These are phyloP conservation scores for Starmerella roubikii DNA, from an alignment of 805 yeast genomes.

Conservation along the genomic window DNA sequence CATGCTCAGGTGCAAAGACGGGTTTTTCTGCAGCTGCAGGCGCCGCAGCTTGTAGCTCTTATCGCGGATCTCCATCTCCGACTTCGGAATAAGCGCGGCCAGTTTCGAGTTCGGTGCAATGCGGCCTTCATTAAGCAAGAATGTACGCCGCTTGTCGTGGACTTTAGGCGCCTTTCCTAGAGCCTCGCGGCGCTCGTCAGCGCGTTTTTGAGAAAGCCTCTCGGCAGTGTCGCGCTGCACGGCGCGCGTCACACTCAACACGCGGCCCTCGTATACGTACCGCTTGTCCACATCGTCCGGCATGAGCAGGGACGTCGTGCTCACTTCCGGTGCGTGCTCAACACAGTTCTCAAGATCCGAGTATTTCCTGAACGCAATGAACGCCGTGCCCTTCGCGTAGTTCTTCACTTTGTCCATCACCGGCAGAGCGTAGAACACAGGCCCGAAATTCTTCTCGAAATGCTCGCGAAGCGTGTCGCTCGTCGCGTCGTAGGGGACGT, in stretches of 20 bases:
- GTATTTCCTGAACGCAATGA: slow-evolving; percentile 64
- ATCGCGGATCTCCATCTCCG: slow-evolving; percentile 79
- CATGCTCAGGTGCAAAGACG: slow-evolving; percentile 80
- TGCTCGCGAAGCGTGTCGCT: slow-evolving; percentile 64
- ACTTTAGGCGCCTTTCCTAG: slow-evolving; percentile 71
- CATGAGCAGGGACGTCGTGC: slow-evolving; percentile 54
- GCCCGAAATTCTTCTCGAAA: slow-evolving; percentile 60
- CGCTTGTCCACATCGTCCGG: slow-evolving; percentile 81
- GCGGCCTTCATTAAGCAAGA: slow-evolving; percentile 85
- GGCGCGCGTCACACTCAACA: slow-evolving; percentile 68
- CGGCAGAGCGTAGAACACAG: slow-evolving; percentile 83
- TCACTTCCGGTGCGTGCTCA: slow-evolving; percentile 60
- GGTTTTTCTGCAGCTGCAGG: slow-evolving; percentile 80
- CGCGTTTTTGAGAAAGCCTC: slow-evolving; percentile 56
- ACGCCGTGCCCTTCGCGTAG: slow-evolving; percentile 85
- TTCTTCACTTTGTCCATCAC: slow-evolving; percentile 79
- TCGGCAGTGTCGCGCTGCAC: slow-evolving; percentile 78
- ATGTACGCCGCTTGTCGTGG: slow-evolving; percentile 73
- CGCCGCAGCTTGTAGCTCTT: slow-evolving; percentile 75
- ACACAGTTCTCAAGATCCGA: slow-evolving; percentile 57
- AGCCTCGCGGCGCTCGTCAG: slow-evolving; percentile 55
- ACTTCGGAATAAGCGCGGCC: slow-evolving; percentile 48
- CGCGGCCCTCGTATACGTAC: slow-evolving; percentile 87
- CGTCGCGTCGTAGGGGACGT: slow-evolving; percentile 89
- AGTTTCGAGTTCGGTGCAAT: slow-evolving; percentile 68